Conservation (phyloP, 768 basidiomycete species). For the Calocybe indica region DNA sequence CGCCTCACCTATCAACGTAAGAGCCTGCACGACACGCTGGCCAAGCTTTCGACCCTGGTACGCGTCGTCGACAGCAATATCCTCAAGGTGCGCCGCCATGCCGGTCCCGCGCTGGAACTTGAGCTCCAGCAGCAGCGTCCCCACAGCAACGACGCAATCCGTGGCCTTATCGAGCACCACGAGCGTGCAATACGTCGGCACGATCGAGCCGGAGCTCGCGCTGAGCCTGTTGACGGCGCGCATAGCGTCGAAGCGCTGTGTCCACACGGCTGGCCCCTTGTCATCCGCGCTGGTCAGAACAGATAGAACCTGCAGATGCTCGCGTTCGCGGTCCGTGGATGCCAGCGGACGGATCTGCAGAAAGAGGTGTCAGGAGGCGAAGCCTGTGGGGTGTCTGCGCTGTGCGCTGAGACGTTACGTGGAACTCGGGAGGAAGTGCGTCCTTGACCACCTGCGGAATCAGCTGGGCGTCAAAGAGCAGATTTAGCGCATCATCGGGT, state of each 20-base stretch:
- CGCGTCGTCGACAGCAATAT: not conserved
- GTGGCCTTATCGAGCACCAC: not conserved
- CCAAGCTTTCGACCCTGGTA: not conserved
- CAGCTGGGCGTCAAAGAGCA: not conserved
- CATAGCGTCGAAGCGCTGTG: not conserved
- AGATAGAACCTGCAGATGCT: not conserved
- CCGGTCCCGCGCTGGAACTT: constrained; percentile 1
- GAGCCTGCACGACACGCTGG: not conserved
- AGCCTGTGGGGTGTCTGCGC: not conserved
- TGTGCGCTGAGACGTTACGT: not conserved
- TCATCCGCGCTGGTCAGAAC: not conserved
- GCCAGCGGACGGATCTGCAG: constrained; percentile 1
- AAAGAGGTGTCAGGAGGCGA: not conserved
- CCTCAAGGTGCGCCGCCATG: not conserved
- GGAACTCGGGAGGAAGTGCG: not conserved
- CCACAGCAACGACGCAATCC: not conserved
- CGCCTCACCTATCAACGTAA: not conserved
- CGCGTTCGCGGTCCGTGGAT: not conserved
- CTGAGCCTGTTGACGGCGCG: not conserved
- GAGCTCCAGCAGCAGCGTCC: not conserved
- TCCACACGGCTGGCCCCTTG: not conserved
- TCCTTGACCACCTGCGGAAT: not conserved
- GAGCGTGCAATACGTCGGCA: not conserved
- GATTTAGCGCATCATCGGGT: not conserved
- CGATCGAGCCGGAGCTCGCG: too few relatives aligned